Base-by-base conservation (phyloP, 2,329 filamentous ascomycete species). In the Epichloe scottii region DNA sequence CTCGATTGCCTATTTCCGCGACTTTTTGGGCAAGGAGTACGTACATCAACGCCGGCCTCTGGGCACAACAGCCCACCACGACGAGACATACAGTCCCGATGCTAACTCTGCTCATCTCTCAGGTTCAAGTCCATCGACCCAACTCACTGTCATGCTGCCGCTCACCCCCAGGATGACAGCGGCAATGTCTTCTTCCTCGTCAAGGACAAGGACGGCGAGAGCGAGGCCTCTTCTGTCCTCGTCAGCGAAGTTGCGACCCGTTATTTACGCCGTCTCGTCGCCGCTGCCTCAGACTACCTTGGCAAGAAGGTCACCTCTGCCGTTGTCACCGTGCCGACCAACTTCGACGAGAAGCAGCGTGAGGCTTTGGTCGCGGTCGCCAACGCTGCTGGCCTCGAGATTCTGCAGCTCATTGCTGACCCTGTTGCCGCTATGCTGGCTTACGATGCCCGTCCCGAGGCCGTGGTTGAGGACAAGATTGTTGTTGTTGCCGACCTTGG, bases 121-220 rank as follows among this genome's bases (percentile, higher is more conserved):
- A 83, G 79, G 35, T 96, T 95, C 79, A 90, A 94, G 74, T 86
- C 88, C 58, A 95, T 98, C 77, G 93, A 98, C 69, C 89, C 91
- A 57, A 94, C 89, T 49, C 88, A 94, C 68, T 90, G 85, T 77
- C 91, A 97, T 69, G 85, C 89, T 60, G 94, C 89, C 51, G 88
- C 91, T 52, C 93, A 96, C 71, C 90, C 93, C 56, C 72, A 87
- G 67, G 85, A 94, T 58, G 71, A 77, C 59, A 78, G 82, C 55
- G 81, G 80, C 55, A 77, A 79, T 51, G 79, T 96, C 56, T 81
- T 85, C 54, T 97, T 98, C 74, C 81, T 80, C 54, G 81, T 97
- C 62, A 81, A 86, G 67, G 91, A 97, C 68, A 84, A 85, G 66
- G 71, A 68, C 21, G 76, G 71, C 55, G 81, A 81, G 56, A 79